Base-by-base conservation (phyloP, 306 rosid genomes). In the Mimosa pudica region DNA sequence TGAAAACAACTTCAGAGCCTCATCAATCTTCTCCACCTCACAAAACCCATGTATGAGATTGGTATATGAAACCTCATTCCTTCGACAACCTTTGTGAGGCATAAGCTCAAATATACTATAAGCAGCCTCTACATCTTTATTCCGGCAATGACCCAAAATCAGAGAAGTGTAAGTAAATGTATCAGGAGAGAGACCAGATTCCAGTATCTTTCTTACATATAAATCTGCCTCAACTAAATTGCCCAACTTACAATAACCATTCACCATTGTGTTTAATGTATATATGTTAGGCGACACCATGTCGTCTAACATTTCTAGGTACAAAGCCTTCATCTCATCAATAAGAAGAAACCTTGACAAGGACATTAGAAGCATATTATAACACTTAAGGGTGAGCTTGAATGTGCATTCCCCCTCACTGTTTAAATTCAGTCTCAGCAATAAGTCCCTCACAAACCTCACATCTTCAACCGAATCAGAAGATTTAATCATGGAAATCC, bases 61-160 rank as follows among this genome's bases (percentile, higher is more conserved):
- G 20, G 90, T 88, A 52, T 88, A 89, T 0, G 94, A 84, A 79
- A 89, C 92, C 84, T 84, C 92, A 69, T 88, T 88, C 81, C 94
- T 89, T 6, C 17, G 46, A 75, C 89, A 87, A 10, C 86, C 88
- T 58, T 79, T 62, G 4, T 61, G n/a, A 7, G 75, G 80, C 87
- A 90, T 90, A 11, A 76, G 69, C 84, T 80, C 38, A 71, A 92
- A 90, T 62, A 83, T 79, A 48, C 30, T 58, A 61, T 35, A 76
- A 82, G 94, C 94, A 82, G 75, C 66, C 61, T 80, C 92, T 42
- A 92, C 84, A 83, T 90, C 83, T 33, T 81, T 85, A 63, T 79
- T 90, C 75, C 92, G 86, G 81, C 97, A 90, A 80, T 92, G 88
- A 12, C 97, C 93, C 81, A 92, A 60, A 48, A 90, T 89, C 92